phyloP scores from a whole-genome alignment of 805 yeast genomes.

The Allodekkera sacchari region DNA sequence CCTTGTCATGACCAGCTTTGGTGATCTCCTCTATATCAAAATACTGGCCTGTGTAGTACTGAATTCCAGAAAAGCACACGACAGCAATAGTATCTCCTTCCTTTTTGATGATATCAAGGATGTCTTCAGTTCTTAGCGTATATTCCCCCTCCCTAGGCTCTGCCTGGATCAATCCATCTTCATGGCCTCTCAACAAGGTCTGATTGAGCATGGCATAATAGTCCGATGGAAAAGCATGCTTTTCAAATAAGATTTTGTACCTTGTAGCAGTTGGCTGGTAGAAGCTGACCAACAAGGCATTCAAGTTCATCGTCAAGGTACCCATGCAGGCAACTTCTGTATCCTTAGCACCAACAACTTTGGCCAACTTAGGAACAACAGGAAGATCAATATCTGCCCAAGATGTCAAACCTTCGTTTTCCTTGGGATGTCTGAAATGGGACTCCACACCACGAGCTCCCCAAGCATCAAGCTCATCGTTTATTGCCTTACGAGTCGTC shows the following conservation, averaged over 20 bases:
- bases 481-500: constrained; percentile 46
- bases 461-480: constrained; percentile 78
- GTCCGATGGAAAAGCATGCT: constrained; percentile 88
- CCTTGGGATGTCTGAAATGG: constrained; percentile 64
- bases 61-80: constrained; percentile 80
- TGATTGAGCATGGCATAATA: constrained; percentile 77
- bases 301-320: constrained; percentile 74
- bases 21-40: constrained; percentile 76
- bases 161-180: constrained; percentile 55
- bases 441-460: constrained; percentile 71
- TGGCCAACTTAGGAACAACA: constrained; percentile 56
- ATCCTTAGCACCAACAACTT: constrained; percentile 65
- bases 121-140: constrained; percentile 53
- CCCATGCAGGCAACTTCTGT: constrained; percentile 88
- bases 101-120: constrained; percentile 45
- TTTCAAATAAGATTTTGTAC: constrained; percentile 73
- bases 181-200: constrained; percentile 52
- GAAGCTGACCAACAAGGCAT: constrained; percentile 63
- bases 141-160: constrained; percentile 53
- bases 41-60: constrained; percentile 84
- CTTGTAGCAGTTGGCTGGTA: constrained; percentile 50
- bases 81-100: constrained; percentile 58
- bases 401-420: constrained; percentile 37
- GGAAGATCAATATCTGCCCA: constrained; percentile 89
- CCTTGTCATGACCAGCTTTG: constrained; percentile 40